A percentile compares a stretch with the other conserved stretches of the same genome.
These are phyloP conservation scores for Pseudogymnoascus sp. DNA, from an alignment of 2,329 filamentous ascomycete species.

Conservation along the genomic window DNA sequence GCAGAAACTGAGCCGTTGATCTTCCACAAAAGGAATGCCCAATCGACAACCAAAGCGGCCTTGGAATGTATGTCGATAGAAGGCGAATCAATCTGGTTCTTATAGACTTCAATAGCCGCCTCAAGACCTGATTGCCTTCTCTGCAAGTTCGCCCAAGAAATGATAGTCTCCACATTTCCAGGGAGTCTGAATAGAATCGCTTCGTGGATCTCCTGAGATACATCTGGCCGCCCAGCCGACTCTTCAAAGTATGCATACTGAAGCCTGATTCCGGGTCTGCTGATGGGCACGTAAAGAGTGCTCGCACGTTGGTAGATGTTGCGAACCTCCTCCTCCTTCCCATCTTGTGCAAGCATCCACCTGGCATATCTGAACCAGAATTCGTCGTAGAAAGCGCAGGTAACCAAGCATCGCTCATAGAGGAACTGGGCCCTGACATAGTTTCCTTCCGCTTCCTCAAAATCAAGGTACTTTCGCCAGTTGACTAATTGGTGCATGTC, in stretches of 20 bases:
- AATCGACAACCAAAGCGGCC: constrained; percentile 78
- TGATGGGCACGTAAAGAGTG: constrained; percentile 78
- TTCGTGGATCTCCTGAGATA: constrained; percentile 77
- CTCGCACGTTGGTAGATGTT: constrained; percentile 86
- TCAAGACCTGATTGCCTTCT: constrained; percentile 77
- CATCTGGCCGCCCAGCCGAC: constrained; percentile 63
- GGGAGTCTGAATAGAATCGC: constrained; percentile 70
- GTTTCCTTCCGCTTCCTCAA: constrained; percentile 80
- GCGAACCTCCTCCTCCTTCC: constrained; percentile 80
- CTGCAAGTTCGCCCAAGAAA: constrained; percentile 79
- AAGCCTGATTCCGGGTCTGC: constrained; percentile 71
- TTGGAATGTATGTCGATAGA: constrained; percentile 70
- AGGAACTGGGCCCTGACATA: constrained; percentile 68
- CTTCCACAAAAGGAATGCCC: constrained; percentile 82
- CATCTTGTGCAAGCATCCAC: constrained; percentile 78
- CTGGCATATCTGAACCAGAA: constrained; percentile 96
- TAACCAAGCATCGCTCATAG: constrained; percentile 89
- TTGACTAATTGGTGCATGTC: constrained; percentile 77
- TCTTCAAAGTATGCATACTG: constrained; percentile 96
- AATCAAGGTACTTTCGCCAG: constrained; percentile 95
- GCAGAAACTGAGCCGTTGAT: constrained; percentile 72
- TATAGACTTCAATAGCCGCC: constrained; percentile 75
- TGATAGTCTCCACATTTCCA: constrained; percentile 76
- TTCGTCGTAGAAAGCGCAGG: constrained; percentile 90
- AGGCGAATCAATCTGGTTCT: constrained; percentile 66